Evolutionary conservation across 805 yeast genomes (phyloP).

Genomic region (Blastobotrys chiropterorum): DNA sequence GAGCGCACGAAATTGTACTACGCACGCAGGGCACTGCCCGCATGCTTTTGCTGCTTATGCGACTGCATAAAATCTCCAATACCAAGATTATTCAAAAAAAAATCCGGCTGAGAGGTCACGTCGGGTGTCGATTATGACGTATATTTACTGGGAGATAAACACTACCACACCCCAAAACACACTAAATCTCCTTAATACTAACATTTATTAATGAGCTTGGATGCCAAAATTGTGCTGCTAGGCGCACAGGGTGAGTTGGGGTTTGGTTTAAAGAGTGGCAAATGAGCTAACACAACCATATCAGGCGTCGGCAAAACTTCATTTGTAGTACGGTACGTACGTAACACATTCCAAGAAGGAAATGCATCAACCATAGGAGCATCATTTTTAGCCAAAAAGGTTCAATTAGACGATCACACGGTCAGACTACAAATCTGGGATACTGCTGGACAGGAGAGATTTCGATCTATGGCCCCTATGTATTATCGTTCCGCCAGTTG

Average conservation of each 20-base stretch:
- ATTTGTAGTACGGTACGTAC: conserved; percentile 31
- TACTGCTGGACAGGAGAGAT: conserved; percentile 96
- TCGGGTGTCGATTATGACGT: neutral
- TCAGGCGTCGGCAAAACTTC: conserved; percentile 33
- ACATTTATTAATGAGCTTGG: conserved; percentile 28
- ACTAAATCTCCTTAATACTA: neutral
- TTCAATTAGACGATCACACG: conserved; percentile 28
- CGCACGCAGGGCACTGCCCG: no score
- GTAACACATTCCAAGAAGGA: conserved; percentile 30
- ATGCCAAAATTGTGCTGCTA: conserved; percentile 32
- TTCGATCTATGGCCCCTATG: conserved; percentile 71
- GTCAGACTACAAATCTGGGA: conserved; percentile 67
- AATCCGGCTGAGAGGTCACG: neutral
- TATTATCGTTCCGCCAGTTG: conserved; percentile 36
- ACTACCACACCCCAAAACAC: conserved; percentile 1
- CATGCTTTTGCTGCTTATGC: neutral
- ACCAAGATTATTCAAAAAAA: neutral
- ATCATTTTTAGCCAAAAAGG: conserved; percentile 31
- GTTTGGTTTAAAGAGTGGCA: neutral
- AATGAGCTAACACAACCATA: neutral
- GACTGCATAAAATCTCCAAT: neutral
- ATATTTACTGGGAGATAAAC: neutral
- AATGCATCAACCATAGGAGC: conserved; percentile 33
- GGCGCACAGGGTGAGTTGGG: conserved; percentile 29
- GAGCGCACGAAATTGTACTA: no score